These are phyloP conservation scores for Backusella australiensis DNA, from an alignment of 192 early-diverging fungal genomes.

Conservation along the genomic window DNA sequence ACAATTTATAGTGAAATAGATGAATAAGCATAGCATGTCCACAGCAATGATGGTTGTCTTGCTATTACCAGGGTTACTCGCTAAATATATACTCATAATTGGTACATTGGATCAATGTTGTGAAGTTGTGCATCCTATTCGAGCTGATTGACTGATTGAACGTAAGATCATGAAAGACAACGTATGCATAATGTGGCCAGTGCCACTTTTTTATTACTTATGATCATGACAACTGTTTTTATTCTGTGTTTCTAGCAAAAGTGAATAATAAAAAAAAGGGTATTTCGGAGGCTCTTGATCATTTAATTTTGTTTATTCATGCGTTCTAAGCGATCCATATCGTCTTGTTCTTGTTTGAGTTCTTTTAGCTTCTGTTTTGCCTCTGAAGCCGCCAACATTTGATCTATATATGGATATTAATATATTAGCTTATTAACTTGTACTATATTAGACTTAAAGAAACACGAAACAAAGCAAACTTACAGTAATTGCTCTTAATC, in stretches of 20 bases:
- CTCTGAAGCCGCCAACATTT: slow-evolving; percentile 33
- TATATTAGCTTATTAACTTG: background rate
- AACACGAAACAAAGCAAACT: background rate
- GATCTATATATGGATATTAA: slow-evolving; percentile 9
- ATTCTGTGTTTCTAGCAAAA: background rate
- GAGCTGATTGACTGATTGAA: background rate
- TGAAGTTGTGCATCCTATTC: no score
- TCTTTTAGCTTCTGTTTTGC: slow-evolving; percentile 22
- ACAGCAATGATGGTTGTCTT: background rate
- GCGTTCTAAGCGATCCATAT: slow-evolving; percentile 3
- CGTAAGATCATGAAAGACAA: background rate
- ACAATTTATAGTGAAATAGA: background rate
- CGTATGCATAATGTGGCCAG: background rate
- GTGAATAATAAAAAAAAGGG: background rate
- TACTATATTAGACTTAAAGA: no score
- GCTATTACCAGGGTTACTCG: background rate
- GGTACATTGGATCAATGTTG: no score
- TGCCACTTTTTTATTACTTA: background rate
- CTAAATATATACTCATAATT: background rate
- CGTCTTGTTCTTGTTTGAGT: slow-evolving; percentile 17
- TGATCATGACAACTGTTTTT: background rate
- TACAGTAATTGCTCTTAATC: slow-evolving; percentile 31
- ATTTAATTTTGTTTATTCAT: background rate
- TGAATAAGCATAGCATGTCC: no score
- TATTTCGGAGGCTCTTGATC: background rate